Percentiles rank a stretch among this genome's conserved stretches.
phyloP scores from a whole-genome alignment of 1,284 basidiomycete genomes.

The Ganoderma resinaceum region DNA sequence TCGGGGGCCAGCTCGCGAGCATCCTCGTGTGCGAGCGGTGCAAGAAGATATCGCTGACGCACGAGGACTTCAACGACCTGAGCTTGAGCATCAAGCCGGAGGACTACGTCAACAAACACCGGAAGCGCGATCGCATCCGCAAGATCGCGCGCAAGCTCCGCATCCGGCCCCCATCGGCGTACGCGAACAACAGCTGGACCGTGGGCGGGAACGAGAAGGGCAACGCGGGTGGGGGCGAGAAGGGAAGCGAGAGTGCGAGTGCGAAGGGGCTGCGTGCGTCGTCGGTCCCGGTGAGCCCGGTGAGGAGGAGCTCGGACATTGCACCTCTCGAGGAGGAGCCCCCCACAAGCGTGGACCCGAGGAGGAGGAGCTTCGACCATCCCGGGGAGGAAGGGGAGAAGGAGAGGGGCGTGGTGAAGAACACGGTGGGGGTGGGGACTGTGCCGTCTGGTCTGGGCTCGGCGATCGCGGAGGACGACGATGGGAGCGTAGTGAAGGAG shows the following conservation, averaged over 20 bases:
- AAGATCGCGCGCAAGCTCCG: constrained; percentile 71
- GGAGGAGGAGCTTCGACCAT: constrained; percentile 39
- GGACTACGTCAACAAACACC: constrained; percentile 66
- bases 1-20: constrained; percentile 87
- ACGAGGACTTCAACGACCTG: constrained; percentile 94
- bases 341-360: constrained; percentile 36
- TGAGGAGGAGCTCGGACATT: constrained; percentile 36
- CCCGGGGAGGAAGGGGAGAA: constrained; percentile 31
- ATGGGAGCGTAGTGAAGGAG: background rate
- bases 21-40: constrained; percentile 94
- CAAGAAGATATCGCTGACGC: constrained; percentile 90
- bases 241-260: constrained; percentile 12
- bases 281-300: constrained; percentile 42
- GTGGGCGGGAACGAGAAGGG: constrained; percentile 15
- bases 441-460: constrained; percentile 11
- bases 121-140: constrained; percentile 77
- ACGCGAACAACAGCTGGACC: constrained; percentile 21
- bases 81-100: constrained; percentile 87
- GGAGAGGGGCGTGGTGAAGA: constrained; percentile 27
- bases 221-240: constrained; percentile 18
- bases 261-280: constrained; percentile 36
- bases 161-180: constrained; percentile 39
- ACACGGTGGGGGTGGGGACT: constrained; percentile 16
- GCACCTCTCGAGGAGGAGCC: constrained; percentile 33
- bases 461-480: constrained; percentile 26